Evolutionary conservation across 768 basidiomycete genomes (phyloP), one percentile per base, ranked within the genome.

Genomic region (Paxillus involutus): DNA sequence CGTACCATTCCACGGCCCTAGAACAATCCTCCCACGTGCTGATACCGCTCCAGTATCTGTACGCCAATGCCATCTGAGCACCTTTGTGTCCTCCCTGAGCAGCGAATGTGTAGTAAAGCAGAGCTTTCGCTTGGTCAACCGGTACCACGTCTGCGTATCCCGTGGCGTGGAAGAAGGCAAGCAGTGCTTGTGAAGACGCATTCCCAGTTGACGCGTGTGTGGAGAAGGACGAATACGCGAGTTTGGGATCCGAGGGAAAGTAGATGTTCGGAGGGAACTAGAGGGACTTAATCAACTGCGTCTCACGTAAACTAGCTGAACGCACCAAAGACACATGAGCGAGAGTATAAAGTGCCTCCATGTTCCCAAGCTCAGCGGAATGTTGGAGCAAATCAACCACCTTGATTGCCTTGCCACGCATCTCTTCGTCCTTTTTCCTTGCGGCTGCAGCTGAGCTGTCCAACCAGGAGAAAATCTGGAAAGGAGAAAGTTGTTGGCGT

Each of bases 1-100:
- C 89, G 67, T 98, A 99, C 89, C 92, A 98, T 26, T 82, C 80
- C 50, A 93, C 73, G 13, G 97, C 91, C 11, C 81, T 76, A 62
- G 85, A 78, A 70, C 97, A 98, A 61, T 86, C 85, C 68, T 98
- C 94, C 49, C 84, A 74, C 1, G 93, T 88, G 11, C 95, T 91
- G 53, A 99, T 97, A 1, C 97, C 97, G 37, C 90, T 87, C 95
- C 94, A 98, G 64, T 95, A 87, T 26, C 94, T 83, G 70, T 96
- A 98, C 0, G 87, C 97, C 32, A 98, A 77, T 2, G 93, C 85
- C 91, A 96, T 94, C 67, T 94, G 87, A 0, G 96, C 90, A 6
- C 89, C 88, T 61, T 86, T 85, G 71, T 94, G 82, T 0, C 89
- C 91, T 2, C 89, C 88, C 47, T 94, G 85, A 1, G 93, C 94